A percentile compares a stretch with the other conserved stretches of the same genome.
Evolutionary conservation across 345 rosid species (phyloP).

Genomic region (Euphorbia peplus): DNA sequence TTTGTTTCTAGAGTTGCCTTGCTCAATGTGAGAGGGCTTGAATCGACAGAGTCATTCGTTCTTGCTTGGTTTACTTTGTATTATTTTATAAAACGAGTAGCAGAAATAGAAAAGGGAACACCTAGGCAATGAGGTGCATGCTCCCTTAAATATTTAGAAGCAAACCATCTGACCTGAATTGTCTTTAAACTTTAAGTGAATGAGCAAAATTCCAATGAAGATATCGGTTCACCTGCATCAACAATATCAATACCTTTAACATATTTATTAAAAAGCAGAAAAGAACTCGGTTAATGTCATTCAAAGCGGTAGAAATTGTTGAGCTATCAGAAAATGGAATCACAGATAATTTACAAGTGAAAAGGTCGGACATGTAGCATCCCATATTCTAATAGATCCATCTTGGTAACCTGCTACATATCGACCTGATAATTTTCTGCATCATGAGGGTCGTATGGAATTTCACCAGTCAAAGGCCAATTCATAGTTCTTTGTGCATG

Average conservation of each 20-base stretch:
- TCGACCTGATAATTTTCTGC: constrained; percentile 28
- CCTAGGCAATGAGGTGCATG: too few relatives aligned
- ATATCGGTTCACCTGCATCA: constrained; percentile 18
- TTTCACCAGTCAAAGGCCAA: constrained; percentile 33
- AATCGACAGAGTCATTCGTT: too few relatives aligned
- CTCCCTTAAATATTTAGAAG: too few relatives aligned
- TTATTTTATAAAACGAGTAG: too few relatives aligned
- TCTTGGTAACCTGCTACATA: constrained; percentile 33
- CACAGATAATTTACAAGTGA: constrained; percentile 18
- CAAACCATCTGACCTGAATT: too few relatives aligned
- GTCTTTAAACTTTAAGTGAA: constrained; percentile 14
- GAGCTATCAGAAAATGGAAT: constrained; percentile 13
- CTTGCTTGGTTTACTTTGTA: too few relatives aligned
- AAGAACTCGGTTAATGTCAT: constrained; percentile 11
- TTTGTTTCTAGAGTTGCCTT: too few relatives aligned
- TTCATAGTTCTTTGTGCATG: constrained; percentile 22
- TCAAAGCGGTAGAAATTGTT: constrained; percentile 10
- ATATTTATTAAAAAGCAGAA: too few relatives aligned
- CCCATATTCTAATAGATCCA: constrained; percentile 30
- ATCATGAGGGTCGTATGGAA: constrained; percentile 13
- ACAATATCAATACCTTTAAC: constrained; percentile 14
- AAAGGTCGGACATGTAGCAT: constrained; percentile 29
- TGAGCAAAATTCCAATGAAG: constrained; percentile 29
- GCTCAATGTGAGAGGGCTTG: too few relatives aligned
- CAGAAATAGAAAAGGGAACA: too few relatives aligned